These are phyloP conservation scores for Crucihimalaya himalaica DNA, from an alignment of 345 rosid genomes.

Conservation along the genomic window DNA sequence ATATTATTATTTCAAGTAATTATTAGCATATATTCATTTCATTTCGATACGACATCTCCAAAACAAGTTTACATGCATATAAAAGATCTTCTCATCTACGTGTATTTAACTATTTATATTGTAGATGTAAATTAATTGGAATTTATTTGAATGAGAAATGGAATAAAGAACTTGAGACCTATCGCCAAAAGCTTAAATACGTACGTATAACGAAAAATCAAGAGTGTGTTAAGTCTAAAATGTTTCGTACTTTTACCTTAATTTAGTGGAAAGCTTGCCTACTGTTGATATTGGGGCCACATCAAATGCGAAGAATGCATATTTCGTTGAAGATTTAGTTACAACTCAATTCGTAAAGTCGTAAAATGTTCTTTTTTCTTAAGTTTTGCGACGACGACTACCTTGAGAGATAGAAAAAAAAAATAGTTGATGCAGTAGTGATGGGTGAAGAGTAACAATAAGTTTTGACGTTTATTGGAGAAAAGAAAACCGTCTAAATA, in stretches of 20 bases:
- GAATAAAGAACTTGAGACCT: background rate
- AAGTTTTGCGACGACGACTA: background rate
- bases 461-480: background rate
- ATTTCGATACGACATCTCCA: slow-evolving; percentile 25
- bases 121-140: background rate
- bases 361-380: background rate
- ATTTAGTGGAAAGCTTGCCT: slow-evolving; percentile 1
- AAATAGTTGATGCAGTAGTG: background rate
- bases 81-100: background rate
- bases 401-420: background rate
- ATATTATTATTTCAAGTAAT: slow-evolving; percentile 54
- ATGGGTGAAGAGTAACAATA: background rate
- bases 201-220: slow-evolving; percentile 7
- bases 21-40: slow-evolving; percentile 35
- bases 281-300: too few relatives aligned
- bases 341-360: background rate
- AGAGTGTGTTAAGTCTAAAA: background rate
- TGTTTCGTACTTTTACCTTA: background rate
- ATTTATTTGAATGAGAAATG: background rate
- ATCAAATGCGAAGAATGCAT: too few relatives aligned
- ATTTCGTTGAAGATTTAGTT: background rate
- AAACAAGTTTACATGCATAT: slow-evolving; percentile 18
- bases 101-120: background rate
- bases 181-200: background rate
- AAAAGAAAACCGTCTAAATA: background rate